Evolutionary conservation across 305 asterid species (phyloP), one percentile per base, ranked within the genome.

Genomic region (Fraxinus xanthoxyloides): DNA sequence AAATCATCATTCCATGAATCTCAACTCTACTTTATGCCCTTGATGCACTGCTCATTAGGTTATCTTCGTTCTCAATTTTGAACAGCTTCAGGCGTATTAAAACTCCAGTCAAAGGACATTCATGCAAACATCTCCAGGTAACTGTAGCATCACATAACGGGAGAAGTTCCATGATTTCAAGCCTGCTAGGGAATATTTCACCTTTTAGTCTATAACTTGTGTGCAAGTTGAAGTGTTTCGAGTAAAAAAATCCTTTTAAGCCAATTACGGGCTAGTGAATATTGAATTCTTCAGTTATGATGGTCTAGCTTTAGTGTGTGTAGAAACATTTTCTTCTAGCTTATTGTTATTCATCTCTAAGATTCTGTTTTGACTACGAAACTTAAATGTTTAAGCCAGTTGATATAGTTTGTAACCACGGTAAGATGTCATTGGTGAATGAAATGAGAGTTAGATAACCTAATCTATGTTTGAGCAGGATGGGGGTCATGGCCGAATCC

Each of bases 371-470:
- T 17, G 61, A 17, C 61, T 51, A 19, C 65, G 5, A 9, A 26
- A 65, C 72, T 61, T 65, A 13, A 63, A 8, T 63, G 26, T 51
- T 63, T 23, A 48, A 24, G 19, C 79, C 9, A 35, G 76, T 86
- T 83, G 38, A 67, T 26, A 32, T 32, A 23, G 30, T 65, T 59
- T 19, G 5, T 23, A 21, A 59, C 67, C 9, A 19, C 1, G 4
- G 12, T 21, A 2, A 59, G 31, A 7, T 59, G 30, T 59, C 4
- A 59, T 21, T 21, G 70, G 31, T 21, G 70, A 61, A 61, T 67
- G 67, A 73, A 72, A 19, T 26, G 40, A 65, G 76, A 59, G 28
- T 78, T 35, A 76, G 80, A 81, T 80, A 75, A 36, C 69, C 65
- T 80, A 40, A 70, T 77, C 15, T 65, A 2, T 76, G 72, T 23